Base-by-base conservation (phyloP, 768 basidiomycete genomes). In the Coprinopsis cinerea region DNA sequence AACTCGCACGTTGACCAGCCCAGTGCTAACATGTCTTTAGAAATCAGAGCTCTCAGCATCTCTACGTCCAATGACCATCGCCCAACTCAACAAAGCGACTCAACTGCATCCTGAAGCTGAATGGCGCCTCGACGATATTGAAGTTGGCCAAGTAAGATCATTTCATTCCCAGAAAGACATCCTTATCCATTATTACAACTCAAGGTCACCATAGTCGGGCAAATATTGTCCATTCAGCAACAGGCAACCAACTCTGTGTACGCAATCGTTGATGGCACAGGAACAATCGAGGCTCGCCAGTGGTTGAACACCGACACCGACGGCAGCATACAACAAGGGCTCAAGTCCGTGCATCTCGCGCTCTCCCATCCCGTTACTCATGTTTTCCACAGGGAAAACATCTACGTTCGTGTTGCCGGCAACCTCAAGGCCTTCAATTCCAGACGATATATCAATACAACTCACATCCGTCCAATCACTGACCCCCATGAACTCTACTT, bases 101-200 rank as follows among this genome's bases (percentile, higher is more conserved):
- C 92, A 94, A 70, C 75, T 83, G 4, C 90, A 95, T 61, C 74
- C 85, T 1, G 94, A 97, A 56, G 85, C 89, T 1, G 91, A 94
- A 51, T 96, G 92, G 82, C 74, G 74, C 52, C 72, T 98, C 27
- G 92, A 92, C 51, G 86, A 82, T 24, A 67, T 75, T 3, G 88
- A 93, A 54, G 73, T 93, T 51, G 87, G 87, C 42, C 89, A 91
- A 65, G 94, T 90, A 55, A 10, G 55, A 23, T 6, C 43, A 35
- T 36, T 23, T 23, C 28, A 25, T 11, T 48, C 28, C 42, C 20
- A 35, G 24, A 14, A 54, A 44, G n/a, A 6, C 47, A 48, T 37
- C 17, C 51, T 54, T 24, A 49, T 20, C 14, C 17, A 26, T 11
- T 27, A 25, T 30, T 32, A 34, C 18, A 22, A 7, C 15, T 25